Evolutionary conservation across 2,329 filamentous ascomycete genomes (phyloP).

Genomic region (Stachybotrys chartarum): DNA sequence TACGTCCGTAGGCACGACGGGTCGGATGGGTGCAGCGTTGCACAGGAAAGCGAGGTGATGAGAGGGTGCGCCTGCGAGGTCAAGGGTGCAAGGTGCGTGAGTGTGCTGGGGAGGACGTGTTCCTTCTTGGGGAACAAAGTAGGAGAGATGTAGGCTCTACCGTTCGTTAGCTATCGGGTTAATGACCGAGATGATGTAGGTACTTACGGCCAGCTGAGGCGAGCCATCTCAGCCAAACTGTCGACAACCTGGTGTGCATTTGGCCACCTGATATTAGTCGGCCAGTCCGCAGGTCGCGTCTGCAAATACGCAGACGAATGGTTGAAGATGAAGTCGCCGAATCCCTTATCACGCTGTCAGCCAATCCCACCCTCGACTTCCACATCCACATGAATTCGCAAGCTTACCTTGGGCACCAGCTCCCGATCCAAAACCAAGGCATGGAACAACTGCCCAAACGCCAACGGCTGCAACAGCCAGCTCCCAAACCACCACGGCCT

Average conservation of each 20-base stretch:
- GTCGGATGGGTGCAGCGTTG: slow-evolving; percentile 78
- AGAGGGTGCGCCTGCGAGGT: slow-evolving; percentile 81
- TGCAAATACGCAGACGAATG: slow-evolving; percentile 78
- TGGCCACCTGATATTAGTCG: slow-evolving; percentile 65
- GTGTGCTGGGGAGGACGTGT: slow-evolving; percentile 54
- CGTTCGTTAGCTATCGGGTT: slow-evolving; percentile 3
- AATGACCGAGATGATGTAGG: neutral
- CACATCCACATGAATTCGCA: too few species aligned
- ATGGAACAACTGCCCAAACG: slow-evolving; percentile 69
- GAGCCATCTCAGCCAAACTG: slow-evolving; percentile 73
- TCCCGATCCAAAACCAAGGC: slow-evolving; percentile 72
- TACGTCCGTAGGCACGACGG: slow-evolving; percentile 85
- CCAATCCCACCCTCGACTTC: neutral
- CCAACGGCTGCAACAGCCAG: slow-evolving; percentile 72
- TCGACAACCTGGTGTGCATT: slow-evolving; percentile 69
- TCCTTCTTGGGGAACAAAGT: slow-evolving; percentile 73
- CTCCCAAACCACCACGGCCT: slow-evolving; percentile 78
- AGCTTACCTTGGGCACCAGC: slow-evolving; percentile 55
- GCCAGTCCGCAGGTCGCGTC: slow-evolving; percentile 59
- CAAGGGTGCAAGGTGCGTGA: slow-evolving; percentile 67
- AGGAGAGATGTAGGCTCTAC: slow-evolving; percentile 70
- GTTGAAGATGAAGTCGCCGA: slow-evolving; percentile 52
- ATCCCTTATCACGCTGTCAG: slow-evolving; percentile 16
- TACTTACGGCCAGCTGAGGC: slow-evolving; percentile 73
- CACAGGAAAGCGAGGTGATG: slow-evolving; percentile 80